Evolutionary conservation across 306 rosid species (phyloP).

Genomic region (Ceratonia siliqua): DNA sequence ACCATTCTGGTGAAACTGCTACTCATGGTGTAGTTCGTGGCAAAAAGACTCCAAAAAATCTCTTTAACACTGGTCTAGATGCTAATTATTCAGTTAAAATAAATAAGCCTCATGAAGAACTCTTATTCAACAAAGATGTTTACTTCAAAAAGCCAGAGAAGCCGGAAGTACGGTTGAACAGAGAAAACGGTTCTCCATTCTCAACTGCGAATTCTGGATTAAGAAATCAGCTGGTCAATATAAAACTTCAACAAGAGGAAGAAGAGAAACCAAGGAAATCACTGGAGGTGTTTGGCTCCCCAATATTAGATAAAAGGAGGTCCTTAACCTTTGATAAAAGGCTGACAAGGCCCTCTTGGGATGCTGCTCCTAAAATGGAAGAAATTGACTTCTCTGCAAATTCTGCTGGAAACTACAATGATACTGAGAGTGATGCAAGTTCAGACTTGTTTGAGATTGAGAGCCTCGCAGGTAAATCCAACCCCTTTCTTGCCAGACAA

Average conservation of each 20-base stretch:
- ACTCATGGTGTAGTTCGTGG: slow-evolving; percentile 30
- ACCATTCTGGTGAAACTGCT: slow-evolving; percentile 41
- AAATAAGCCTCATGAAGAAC: slow-evolving; percentile 37
- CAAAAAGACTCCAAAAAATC: slow-evolving; percentile 30
- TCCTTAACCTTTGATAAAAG: slow-evolving; percentile 60
- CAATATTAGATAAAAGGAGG: slow-evolving; percentile 43
- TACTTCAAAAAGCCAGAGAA: slow-evolving; percentile 38
- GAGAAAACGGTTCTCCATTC: slow-evolving; percentile 39
- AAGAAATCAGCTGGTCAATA: slow-evolving; percentile 33
- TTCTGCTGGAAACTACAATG: slow-evolving; percentile 39
- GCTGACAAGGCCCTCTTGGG: slow-evolving; percentile 40
- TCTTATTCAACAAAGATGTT: slow-evolving; percentile 35
- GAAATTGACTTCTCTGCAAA: slow-evolving; percentile 36
- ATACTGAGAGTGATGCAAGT: slow-evolving; percentile 82
- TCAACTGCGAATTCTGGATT: slow-evolving; percentile 33
- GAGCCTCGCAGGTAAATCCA: slow-evolving; percentile 54
- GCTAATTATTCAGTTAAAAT: slow-evolving; percentile 33
- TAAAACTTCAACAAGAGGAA: slow-evolving; percentile 35
- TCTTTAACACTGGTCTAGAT: slow-evolving; percentile 31
- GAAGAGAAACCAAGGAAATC: slow-evolving; percentile 54
- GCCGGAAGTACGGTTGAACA: slow-evolving; percentile 33
- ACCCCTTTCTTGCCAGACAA: slow-evolving; percentile 52
- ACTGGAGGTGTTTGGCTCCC: slow-evolving; percentile 76
- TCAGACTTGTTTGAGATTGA: slow-evolving; percentile 93
- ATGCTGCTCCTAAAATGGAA: slow-evolving; percentile 38